Evolutionary conservation across 2,329 filamentous ascomycete genomes (phyloP), one percentile per base, ranked within the genome.

Genomic region (Ophiosphaerella korrae): DNA sequence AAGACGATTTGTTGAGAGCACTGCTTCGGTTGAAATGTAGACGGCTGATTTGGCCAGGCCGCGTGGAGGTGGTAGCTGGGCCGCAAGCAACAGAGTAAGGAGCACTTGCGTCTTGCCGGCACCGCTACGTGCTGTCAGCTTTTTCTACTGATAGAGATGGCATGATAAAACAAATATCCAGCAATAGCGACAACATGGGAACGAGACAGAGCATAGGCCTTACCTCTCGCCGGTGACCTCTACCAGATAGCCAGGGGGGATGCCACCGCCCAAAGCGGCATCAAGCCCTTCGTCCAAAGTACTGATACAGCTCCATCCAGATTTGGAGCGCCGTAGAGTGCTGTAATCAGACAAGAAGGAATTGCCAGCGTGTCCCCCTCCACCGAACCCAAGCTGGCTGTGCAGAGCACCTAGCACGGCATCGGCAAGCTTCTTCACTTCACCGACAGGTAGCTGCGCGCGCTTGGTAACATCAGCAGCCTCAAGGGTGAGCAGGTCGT

Each of bases 41-140:
- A 99, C 81, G 1, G 90, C 88, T n/a, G 86, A 82, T 53, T 86
- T 85, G 33, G 83, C 83, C 0, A 92, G 81, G 5, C 90, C 91
- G 36, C 80, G 79, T 0, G 90, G 89, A 1, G 85, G 76, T 2
- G 89, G 86, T 4, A 97, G 86, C 73, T 99, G 94, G 13, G 88
- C 87, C 29, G 92, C 83, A 31, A 97, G 85, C 38, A 96, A 86
- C 24, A 99, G 82, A 18, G 88, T 87, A 24, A 97, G 83, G 24
- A 97, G 86, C 66, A 97, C 85, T 73, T 99, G 94, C 1, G 94
- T 97, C 81, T 99, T 99, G 66, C 93, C 94, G 59, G 87, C 89
- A 63, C 92, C 94, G 68, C 87, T 89, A 59, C 2, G 47, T n/a
- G 32, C n/a, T 47, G 48, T 57, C 40, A 62, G 53, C 34, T 29